Conservation (phyloP, 768 basidiomycete species). For the Suillus sp. region DNA sequence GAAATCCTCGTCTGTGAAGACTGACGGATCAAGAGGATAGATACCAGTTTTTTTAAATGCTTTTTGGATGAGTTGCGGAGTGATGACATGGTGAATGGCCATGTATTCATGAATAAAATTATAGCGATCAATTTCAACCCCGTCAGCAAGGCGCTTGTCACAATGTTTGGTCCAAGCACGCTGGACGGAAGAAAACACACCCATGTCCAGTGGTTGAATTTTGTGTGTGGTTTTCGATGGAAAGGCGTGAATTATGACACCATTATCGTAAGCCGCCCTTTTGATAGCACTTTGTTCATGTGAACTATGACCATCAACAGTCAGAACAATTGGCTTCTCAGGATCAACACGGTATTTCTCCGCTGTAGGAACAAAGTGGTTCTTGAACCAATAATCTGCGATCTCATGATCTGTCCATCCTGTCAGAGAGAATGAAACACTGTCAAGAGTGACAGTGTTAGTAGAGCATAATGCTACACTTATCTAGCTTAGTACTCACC, state of each 20-base stretch:
- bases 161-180: slow-evolving; percentile 29
- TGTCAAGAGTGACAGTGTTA: too few relatives aligned
- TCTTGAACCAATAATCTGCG: too few relatives aligned
- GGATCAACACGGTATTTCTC: too few relatives aligned
- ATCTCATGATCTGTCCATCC: too few relatives aligned
- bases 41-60: slow-evolving; percentile 36
- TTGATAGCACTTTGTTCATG: not conserved
- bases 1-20: slow-evolving; percentile 18
- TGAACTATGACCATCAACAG: too few relatives aligned
- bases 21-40: slow-evolving; percentile 33
- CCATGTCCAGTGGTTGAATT: slow-evolving; percentile 47
- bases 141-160: slow-evolving; percentile 16
- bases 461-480: too few relatives aligned
- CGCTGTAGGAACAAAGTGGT: too few relatives aligned
- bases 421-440: too few relatives aligned
- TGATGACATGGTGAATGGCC: slow-evolving; percentile 19
- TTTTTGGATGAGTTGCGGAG: too few relatives aligned
- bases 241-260: slow-evolving; percentile 35
- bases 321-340: too few relatives aligned
- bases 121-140: slow-evolving; percentile 10
- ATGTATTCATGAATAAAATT: slow-evolving; percentile 36
- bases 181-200: slow-evolving; percentile 37
- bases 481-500: too few relatives aligned
- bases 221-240: slow-evolving; percentile 45
- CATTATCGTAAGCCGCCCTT: slow-evolving; percentile 16